These are phyloP conservation scores for Zygosaccharomyces bailii DNA, from an alignment of 805 yeast genomes.

Conservation along the genomic window DNA sequence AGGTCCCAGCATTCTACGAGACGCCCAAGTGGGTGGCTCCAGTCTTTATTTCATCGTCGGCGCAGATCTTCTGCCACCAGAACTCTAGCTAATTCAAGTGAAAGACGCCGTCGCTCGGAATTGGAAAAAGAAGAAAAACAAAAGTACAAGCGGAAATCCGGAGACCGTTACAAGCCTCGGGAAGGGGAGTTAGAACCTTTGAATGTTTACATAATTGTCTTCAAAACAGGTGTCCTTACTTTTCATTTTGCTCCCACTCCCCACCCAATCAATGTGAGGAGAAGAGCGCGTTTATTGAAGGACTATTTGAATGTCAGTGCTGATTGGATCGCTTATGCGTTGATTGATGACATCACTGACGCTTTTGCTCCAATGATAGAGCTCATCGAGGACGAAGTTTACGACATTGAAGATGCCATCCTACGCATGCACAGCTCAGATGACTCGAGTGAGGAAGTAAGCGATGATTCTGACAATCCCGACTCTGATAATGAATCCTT, in stretches of 20 bases:
- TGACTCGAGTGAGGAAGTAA: constrained; percentile 38
- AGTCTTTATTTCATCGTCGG: constrained; percentile 17
- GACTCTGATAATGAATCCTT: constrained; percentile 19
- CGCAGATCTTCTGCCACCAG: constrained; percentile 24
- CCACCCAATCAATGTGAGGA: constrained; percentile 91
- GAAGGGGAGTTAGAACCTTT: constrained; percentile 73
- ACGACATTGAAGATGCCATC: constrained; percentile 89
- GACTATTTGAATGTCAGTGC: constrained; percentile 89
- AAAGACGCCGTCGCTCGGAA: constrained; percentile 27
- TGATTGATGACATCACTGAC: constrained; percentile 95
- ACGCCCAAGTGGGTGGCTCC: constrained; percentile 17
- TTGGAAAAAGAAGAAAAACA: constrained; percentile 37
- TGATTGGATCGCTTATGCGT: constrained; percentile 96
- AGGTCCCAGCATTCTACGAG: constrained; percentile 13
- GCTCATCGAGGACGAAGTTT: constrained; percentile 90
- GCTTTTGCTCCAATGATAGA: constrained; percentile 97
- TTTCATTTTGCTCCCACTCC: constrained; percentile 95
- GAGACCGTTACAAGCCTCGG: constrained; percentile 44
- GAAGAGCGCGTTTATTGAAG: constrained; percentile 81
- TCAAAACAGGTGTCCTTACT: constrained; percentile 84
- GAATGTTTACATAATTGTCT: constrained; percentile 89
- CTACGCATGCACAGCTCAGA: constrained; percentile 77
- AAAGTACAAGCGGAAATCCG: constrained; percentile 42
- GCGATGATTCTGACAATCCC: constrained; percentile 36
- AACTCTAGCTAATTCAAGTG: constrained; percentile 19